Base-by-base conservation (phyloP, 2,329 filamentous ascomycete genomes). In the Xylariaceae sp. region DNA sequence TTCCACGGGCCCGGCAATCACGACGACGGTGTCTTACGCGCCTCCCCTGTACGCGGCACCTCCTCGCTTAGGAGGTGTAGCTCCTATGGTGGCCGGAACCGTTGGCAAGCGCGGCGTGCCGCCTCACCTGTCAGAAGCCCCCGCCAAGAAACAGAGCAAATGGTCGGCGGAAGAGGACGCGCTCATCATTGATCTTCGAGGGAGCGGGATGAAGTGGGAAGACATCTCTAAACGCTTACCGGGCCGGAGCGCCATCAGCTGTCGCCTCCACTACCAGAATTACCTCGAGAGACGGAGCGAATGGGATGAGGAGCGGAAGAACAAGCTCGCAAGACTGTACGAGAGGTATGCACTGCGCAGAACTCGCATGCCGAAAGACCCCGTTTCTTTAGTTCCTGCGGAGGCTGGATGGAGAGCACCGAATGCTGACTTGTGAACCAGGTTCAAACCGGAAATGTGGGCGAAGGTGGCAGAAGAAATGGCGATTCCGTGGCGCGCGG, bases 391-490 rank as follows among this genome's bases (percentile, higher is more conserved):
- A n/a, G 26, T 26, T 5, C 5, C 26, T 26, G 26, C 8, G 26
- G 4, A 8, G 26, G 26, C 26, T 26, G 26, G 26, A 26, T n/a
- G 26, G 8, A 26, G 4, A 4, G 4, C 8, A 5, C 26, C 5
- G 26, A 26, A 8, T 26, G 41, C 67, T 71, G 53, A 71, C 63
- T 36, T 9, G 3, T 46, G 53, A 19, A 47, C 40, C 68, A 97
- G 92, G 71, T 96, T 96, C 77, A 96, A 96, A 72, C 84, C 89
- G 59, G 91, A 97, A 68, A 97, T 97, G 90, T 99, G 92, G 92
- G 85, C 89, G 56, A 94, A 92, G 67, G 88, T 97, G 19, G 91
- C 92, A 40, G 90, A 94, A 70, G 92, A 97, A 72, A 92, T 99
- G 86, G 86, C 85, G 29, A 86, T 96, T 53, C 94, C 92, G 34